A percentile compares a stretch with the other conserved stretches of the same genome.
These are phyloP conservation scores for Boletus pseudo-olivaceus DNA, from an alignment of 768 basidiomycete species.

Conservation along the genomic window DNA sequence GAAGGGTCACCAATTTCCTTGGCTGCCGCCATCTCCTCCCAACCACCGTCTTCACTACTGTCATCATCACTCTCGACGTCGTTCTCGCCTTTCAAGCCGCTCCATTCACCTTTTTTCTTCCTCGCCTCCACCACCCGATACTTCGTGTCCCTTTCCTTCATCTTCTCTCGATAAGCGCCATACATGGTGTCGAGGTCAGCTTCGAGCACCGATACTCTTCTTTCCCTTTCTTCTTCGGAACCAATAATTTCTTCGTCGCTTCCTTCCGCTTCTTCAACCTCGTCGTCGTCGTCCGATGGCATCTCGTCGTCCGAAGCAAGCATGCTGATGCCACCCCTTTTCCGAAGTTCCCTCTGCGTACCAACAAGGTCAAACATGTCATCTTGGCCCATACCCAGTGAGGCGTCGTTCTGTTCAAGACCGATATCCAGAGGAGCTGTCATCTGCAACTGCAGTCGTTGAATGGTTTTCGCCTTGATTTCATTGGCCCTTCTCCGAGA, in stretches of 20 bases:
- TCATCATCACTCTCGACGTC: slow-evolving; percentile 38
- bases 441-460: slow-evolving; percentile 97
- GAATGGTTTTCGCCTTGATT: slow-evolving; percentile 79
- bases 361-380: slow-evolving; percentile 85
- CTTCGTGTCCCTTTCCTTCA: slow-evolving; percentile 84
- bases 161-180: slow-evolving; percentile 75
- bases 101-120: slow-evolving; percentile 75
- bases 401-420: slow-evolving; percentile 73
- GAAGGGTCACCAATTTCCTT: slow-evolving; percentile 50
- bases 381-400: slow-evolving; percentile 70
- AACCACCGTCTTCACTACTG: slow-evolving; percentile 54
- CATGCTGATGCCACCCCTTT: slow-evolving; percentile 39
- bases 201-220: slow-evolving; percentile 63
- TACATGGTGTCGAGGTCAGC: slow-evolving; percentile 88
- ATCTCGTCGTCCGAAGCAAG: slow-evolving; percentile 43
- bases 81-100: slow-evolving; percentile 57
- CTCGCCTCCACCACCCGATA: slow-evolving; percentile 79
- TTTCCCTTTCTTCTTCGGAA: slow-evolving; percentile 68
- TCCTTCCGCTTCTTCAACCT: slow-evolving; percentile 25
- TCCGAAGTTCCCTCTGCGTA: slow-evolving; percentile 46
- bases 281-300: slow-evolving; percentile 44
- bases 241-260: slow-evolving; percentile 47
- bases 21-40: slow-evolving; percentile 58
- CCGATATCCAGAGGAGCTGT: slow-evolving; percentile 96
- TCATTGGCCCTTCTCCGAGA: slow-evolving; percentile 87